Conservation (phyloP, 1,284 basidiomycete genomes). For the Afroboletus lepidellus region DNA sequence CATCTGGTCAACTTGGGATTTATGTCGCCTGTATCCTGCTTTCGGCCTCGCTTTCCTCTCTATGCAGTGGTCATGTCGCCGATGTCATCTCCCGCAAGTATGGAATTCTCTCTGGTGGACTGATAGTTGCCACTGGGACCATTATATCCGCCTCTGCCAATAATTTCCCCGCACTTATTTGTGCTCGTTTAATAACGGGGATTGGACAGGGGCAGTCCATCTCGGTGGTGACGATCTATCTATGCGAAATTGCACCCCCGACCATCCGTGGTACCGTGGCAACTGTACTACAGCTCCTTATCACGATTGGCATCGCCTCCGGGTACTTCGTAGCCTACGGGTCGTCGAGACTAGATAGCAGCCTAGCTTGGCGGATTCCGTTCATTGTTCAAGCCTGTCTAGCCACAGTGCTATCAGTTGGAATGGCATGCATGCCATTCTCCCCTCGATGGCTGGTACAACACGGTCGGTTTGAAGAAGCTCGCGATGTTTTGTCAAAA, state of each 20-base stretch:
- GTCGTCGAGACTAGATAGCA: conserved; percentile 37
- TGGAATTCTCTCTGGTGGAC: conserved; percentile 43
- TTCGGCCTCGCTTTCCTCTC: conserved; percentile 44
- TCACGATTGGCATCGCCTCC: conserved; percentile 44
- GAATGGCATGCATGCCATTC: conserved; percentile 50
- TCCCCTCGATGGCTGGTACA: conserved; percentile 53
- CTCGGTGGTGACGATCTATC: conserved; percentile 46
- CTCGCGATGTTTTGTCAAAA: conserved; percentile 30
- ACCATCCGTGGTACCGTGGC: conserved; percentile 43
- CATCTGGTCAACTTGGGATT: conserved; percentile 41
- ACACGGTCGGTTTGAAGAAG: conserved; percentile 43
- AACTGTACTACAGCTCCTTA: conserved; percentile 44
- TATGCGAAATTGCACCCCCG: conserved; percentile 45
- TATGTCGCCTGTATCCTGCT: conserved; percentile 47
- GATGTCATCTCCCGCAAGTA: conserved; percentile 49
- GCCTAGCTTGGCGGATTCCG: conserved; percentile 49
- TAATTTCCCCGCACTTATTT: conserved; percentile 39
- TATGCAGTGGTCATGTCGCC: conserved; percentile 45
- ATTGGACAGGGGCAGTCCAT: conserved; percentile 50
- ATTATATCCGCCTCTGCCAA: conserved; percentile 35
- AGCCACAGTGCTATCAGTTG: conserved; percentile 42
- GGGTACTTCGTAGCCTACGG: conserved; percentile 55
- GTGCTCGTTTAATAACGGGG: conserved; percentile 48
- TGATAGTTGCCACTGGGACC: conserved; percentile 42
- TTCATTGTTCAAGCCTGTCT: conserved; percentile 44